Evolutionary conservation across 371 early-diverging fungal species (phyloP).

Genomic region (Fennellomyces sp.): DNA sequence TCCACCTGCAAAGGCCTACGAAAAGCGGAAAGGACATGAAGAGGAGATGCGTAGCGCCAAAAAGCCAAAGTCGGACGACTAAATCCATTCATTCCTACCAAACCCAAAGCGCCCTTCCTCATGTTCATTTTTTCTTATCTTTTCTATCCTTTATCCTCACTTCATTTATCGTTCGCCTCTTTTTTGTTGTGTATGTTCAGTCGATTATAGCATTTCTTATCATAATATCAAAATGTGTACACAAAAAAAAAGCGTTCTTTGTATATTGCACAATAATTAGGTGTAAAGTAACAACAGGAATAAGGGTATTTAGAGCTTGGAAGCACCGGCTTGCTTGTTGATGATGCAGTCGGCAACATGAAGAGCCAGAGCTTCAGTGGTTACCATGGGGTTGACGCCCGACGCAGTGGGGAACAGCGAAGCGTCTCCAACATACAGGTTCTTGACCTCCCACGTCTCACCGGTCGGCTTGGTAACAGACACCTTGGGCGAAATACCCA

Average conservation of each 20-base stretch:
- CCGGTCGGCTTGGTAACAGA: constrained; percentile 75
- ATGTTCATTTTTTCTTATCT: background rate
- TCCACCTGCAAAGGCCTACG: constrained; percentile 34
- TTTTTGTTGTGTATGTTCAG: constrained; percentile 4
- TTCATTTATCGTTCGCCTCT: background rate
- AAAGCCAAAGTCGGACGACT: background rate
- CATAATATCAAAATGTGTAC: background rate
- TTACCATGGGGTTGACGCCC: constrained; percentile 81
- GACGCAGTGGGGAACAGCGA: constrained; percentile 73
- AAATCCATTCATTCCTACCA: background rate
- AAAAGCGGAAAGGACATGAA: constrained; percentile 4
- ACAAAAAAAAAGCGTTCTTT: constrained; percentile 1
- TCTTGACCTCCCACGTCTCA: constrained; percentile 75
- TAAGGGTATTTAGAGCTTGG: constrained; percentile 16
- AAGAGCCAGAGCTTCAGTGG: constrained; percentile 47
- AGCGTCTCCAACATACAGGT: constrained; percentile 76
- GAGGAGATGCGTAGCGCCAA: background rate
- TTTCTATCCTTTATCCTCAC: background rate
- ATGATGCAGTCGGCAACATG: constrained; percentile 29
- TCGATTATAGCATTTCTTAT: background rate
- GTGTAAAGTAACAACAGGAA: background rate
- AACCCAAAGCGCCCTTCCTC: background rate
- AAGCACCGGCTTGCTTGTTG: background rate
- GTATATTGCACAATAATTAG: no score
- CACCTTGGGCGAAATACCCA: constrained; percentile 59